Base-by-base conservation (phyloP, 2,329 filamentous ascomycete species). In the Grosmannia serpens region DNA sequence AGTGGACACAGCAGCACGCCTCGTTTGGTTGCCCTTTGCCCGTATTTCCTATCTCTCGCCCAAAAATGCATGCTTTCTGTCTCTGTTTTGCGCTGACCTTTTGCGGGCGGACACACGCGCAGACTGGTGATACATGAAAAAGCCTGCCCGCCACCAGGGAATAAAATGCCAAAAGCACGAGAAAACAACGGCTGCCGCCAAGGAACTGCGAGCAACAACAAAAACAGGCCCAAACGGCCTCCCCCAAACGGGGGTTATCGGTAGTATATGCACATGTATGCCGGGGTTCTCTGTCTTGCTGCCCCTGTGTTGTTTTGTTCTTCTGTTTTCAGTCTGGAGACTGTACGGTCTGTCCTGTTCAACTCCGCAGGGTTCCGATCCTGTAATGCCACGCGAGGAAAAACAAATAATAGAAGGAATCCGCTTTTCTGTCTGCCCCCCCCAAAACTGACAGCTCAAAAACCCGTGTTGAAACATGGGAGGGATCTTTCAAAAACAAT, bases 1-100 rank as follows among this genome's bases (percentile, higher is more conserved):
- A 38, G 44, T 22, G 22, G 10, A 46, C 22, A 46, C 20, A 46
- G 22, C 6, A 1, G 3, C 13, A 38, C 15, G 33, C 26, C 55
- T 55, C 51, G 31, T 59, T 59, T 55, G 57, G 57, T 59, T 59
- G 57, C 57, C 57, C 57, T 52, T 56, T 56, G 53, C 53, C 46
- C 33, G 44, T 55, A 38, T 49, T 50, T 20, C 49, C 10, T 26
- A 22, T 54, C 15, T n/a, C 41, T 53, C 20, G 53, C 44, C 5
- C 33, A 17, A n/a, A 29, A 50, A 27, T 33, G 9, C 17, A 29
- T 33, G 50, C 20, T 10, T 53, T 35, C 50, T 8, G 11, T 33
- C 26, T 22, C n/a, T 46, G 7, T 46, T 24, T 46, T 1, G 41
- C 41, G 20, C 20, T 10, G 8, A 46, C 35, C 35, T 38, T 6